Evolutionary conservation across 345 rosid genomes (phyloP), one percentile per base, ranked within the genome.

Genomic region (Eucalyptus tenuipes): DNA sequence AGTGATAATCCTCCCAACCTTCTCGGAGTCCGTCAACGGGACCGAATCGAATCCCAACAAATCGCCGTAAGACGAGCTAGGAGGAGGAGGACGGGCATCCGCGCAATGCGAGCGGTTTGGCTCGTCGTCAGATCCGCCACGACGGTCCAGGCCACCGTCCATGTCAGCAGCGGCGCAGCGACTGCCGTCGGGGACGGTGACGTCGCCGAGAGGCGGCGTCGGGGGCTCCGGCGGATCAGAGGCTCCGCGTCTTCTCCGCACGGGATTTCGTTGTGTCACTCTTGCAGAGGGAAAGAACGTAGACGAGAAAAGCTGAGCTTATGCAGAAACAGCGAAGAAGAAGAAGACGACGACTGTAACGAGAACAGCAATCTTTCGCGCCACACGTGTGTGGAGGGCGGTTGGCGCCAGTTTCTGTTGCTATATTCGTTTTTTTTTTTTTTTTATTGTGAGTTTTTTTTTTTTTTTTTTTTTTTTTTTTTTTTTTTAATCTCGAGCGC

Each of bases 1-100:
- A 17, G 91, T 91, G 40, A 96, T 22, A 40, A 95, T 89, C 92
- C 99, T 94, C 48, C 93, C 86, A 42, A 96, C 90, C 93, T 94
- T 96, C 81, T 96, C 97, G 7, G 95, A 92, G n/a, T 96, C 95
- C 49, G 86, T 87, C 40, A 93, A 90, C 18, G 90, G 90, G 61
- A 87, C 42, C 61, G 86, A 87, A 90, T 91, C 91, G 25, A 91
- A 86, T 25, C 91, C 88, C n/a, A 89, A 88, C 47, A 88, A 86
- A 49, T 13, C 68, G 37, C 49, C 81, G 53, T 48, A 68, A 75
- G 81, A 48, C 20, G 87, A 89, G 12, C 75, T 86, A 89, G 50
- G 68, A 89, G 68, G 90, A 88, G 45, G 93, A 50, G 91, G 90
- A 20, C 92, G 91, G 33, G 93, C 90, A 8, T 85, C 85, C 61